Base-by-base conservation (phyloP, 805 yeast genomes). In the Ogataea polymorpha region DNA sequence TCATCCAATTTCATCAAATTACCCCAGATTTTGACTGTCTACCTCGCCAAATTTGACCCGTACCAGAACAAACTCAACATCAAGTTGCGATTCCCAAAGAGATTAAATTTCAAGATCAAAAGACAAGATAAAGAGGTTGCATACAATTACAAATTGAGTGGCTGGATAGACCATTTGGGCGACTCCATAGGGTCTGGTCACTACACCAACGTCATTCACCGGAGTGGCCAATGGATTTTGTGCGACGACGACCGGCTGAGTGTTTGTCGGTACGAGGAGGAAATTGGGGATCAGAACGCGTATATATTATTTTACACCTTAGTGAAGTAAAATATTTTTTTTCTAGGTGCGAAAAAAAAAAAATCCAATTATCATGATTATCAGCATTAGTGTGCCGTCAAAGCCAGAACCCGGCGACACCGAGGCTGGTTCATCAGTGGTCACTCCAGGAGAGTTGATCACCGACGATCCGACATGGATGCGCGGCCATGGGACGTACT, bases 401-500 rank as follows among this genome's bases (percentile, higher is more conserved):
- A 32, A 33, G 31, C 32, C 35, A 11, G 38, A 30, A 18, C 9
- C 16, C n/a, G 21, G 32, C 24, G 27, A 33, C 11, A 26, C 23
- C 2, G 31, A 27, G 15, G 21, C 63, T 13, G 63, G 62, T 32
- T 63, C 47, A 6, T 51, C 64, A 10, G 64, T 93, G 8, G 96
- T 91, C 14, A 88, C 97, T 1, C 99, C 99, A 0, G 99, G 99
- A 8, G 97, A 93, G 60, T 67, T 90, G 37, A 86, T 93, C n/a
- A 93, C 98, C 0, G 93, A 86, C 52, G 98, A 93, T 56, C 86
- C 96, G 6, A 75, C 82, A 2, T 93, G 98, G 97, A 93, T 93
- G 99, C 78, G 95, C 58, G 99, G 99, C 23, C 99, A 91, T 58
- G 99, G 99, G 5, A 93, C 98, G 0, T 93, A 88, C 61, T 78